phyloP scores from a whole-genome alignment of 495 filamentous ascomycete species.

The Lophiostoma macrostomum region DNA sequence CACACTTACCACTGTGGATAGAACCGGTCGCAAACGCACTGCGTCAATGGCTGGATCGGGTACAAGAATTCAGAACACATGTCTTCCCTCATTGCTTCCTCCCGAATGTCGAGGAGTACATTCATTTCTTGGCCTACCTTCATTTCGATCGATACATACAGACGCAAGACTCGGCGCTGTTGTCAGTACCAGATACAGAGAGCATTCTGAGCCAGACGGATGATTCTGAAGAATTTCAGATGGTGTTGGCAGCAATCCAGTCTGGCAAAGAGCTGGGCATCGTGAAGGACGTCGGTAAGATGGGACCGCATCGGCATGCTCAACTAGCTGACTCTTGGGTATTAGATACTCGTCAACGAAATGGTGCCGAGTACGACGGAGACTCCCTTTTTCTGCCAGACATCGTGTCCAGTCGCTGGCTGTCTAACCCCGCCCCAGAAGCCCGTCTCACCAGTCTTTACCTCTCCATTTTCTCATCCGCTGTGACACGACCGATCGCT shows the following conservation, averaged over 20 bases:
- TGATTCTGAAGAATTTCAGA: constrained; percentile 41
- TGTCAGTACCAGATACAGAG: neutral
- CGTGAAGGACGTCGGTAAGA: constrained; percentile 69
- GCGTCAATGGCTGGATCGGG: constrained; percentile 23
- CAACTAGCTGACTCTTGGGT: too few species aligned
- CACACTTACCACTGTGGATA: constrained; percentile 19
- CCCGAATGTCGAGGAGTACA: constrained; percentile 42
- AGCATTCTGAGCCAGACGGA: constrained; percentile 11
- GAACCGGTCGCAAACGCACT: constrained; percentile 16
- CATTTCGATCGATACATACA: constrained; percentile 9
- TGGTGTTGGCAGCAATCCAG: constrained; percentile 66
- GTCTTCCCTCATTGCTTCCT: constrained; percentile 47
- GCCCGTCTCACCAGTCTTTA: constrained; percentile 68
- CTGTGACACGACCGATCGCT: constrained; percentile 68
- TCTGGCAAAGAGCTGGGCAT: constrained; percentile 75
- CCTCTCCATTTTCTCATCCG: constrained; percentile 65
- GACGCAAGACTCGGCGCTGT: neutral
- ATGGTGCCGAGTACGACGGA: constrained; percentile 11
- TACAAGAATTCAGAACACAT: constrained; percentile 44
- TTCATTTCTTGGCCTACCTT: constrained; percentile 27
- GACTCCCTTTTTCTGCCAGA: constrained; percentile 44
- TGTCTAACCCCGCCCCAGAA: constrained; percentile 39
- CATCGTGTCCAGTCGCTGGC: constrained; percentile 49
- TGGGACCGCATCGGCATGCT: too few species aligned
- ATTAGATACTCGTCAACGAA: constrained; percentile 34